phyloP scores from a whole-genome alignment of 148 eudicot species.

The Heliosperma pusillum region DNA sequence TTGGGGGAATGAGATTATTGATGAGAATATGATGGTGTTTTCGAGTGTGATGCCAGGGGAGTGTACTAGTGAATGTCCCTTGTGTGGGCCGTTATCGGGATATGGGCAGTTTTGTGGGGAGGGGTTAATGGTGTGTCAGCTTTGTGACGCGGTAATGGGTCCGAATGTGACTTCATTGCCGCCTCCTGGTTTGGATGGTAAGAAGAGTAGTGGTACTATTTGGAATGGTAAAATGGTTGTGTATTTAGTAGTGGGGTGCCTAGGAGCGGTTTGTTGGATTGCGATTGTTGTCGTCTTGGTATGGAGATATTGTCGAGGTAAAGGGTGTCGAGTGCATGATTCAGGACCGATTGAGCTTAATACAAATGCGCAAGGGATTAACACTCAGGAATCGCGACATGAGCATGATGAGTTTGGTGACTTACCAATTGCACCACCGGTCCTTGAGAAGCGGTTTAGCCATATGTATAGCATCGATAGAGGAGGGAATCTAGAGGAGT shows the following conservation, averaged over 20 bases:
- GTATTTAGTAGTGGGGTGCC: slow-evolving; percentile 62
- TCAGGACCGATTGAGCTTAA: slow-evolving; percentile 64
- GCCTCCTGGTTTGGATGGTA: neutral
- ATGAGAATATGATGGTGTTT: slow-evolving; percentile 32
- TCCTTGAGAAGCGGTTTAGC: slow-evolving; percentile 60
- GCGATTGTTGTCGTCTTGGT: slow-evolving; percentile 28
- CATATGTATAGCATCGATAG: slow-evolving; percentile 57
- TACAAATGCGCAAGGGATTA: slow-evolving; percentile 2
- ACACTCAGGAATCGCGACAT: neutral
- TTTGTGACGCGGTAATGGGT: slow-evolving; percentile 21
- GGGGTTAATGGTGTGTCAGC: slow-evolving; percentile 44
- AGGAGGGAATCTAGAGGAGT: slow-evolving; percentile 59
- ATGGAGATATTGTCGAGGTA: slow-evolving; percentile 30
- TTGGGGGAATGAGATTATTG: slow-evolving; percentile 56
- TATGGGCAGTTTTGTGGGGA: slow-evolving; percentile 35
- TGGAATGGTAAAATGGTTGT: slow-evolving; percentile 52
- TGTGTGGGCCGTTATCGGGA: slow-evolving; percentile 40
- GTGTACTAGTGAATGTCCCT: slow-evolving; percentile 47
- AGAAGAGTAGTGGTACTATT: neutral
- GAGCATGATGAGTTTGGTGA: slow-evolving; percentile 13
- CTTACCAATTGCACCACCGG: slow-evolving; percentile 19
- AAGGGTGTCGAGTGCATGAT: slow-evolving; percentile 63
- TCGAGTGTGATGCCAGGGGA: slow-evolving; percentile 57
- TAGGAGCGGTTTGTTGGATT: slow-evolving; percentile 46
- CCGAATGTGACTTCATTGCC: neutral